These are phyloP conservation scores for Mortierella sp. DNA, from an alignment of 371 early-diverging fungal genomes.

Conservation along the genomic window DNA sequence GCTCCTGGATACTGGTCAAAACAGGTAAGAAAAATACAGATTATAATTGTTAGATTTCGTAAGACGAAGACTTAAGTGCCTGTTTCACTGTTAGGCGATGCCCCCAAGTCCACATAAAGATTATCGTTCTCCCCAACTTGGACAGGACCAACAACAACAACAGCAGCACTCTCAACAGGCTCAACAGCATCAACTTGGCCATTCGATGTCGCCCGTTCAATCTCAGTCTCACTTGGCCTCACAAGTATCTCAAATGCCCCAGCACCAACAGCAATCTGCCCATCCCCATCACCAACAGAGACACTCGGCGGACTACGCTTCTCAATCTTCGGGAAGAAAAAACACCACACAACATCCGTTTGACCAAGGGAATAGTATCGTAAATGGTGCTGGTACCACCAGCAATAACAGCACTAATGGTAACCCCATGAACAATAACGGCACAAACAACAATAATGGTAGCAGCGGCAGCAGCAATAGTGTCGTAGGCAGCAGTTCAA, in stretches of 20 bases:
- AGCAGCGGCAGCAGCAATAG: not conserved
- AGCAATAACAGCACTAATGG: not conserved
- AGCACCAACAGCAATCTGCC: not conserved
- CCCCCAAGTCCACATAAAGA: slow-evolving; percentile 18
- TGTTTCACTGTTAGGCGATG: not conserved
- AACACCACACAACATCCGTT: not conserved
- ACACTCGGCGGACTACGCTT: slow-evolving; percentile 14
- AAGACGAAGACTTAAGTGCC: not conserved
- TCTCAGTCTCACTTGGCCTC: slow-evolving; percentile 8
- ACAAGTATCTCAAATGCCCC: not conserved
- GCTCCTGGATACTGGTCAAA: slow-evolving; percentile 24
- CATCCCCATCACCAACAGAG: slow-evolving; percentile 14
- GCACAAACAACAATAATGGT: not conserved
- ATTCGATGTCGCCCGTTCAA: slow-evolving; percentile 9
- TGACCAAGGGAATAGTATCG: slow-evolving; percentile 1
- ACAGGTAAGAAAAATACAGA: slow-evolving; percentile 7
- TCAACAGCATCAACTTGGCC: slow-evolving; percentile 12
- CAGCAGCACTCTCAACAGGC: slow-evolving; percentile 1
- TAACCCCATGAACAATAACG: not conserved
- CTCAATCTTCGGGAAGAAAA: slow-evolving; percentile 9
- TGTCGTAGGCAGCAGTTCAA: not conserved
- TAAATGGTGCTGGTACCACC: not conserved
- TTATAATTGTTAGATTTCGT: not conserved
- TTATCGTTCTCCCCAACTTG: slow-evolving; percentile 15
- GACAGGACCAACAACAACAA: slow-evolving; percentile 31